These are phyloP conservation scores for Lecanicillium sp. DNA, from an alignment of 2,329 filamentous ascomycete species.

Conservation along the genomic window DNA sequence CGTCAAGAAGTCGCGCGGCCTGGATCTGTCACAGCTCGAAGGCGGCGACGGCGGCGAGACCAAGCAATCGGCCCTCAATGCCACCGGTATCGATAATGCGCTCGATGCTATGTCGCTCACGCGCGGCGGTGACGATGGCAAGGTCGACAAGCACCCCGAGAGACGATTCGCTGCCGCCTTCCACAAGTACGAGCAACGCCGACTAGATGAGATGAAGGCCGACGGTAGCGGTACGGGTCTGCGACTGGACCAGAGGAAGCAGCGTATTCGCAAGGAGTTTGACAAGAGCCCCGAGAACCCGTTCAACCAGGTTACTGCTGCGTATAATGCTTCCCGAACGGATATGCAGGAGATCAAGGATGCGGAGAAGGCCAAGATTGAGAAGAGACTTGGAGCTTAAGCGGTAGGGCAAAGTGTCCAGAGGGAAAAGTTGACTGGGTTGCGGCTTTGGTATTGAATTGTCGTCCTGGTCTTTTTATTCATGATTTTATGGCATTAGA, in stretches of 20 bases:
- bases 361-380: slow-evolving; percentile 64
- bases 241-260: slow-evolving; percentile 74
- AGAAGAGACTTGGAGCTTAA: slow-evolving; percentile 51
- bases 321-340: slow-evolving; percentile 70
- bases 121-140: slow-evolving; percentile 44
- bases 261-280: slow-evolving; percentile 83
- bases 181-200: slow-evolving; percentile 69
- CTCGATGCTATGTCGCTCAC: slow-evolving; percentile 74
- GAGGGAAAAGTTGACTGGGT: no score
- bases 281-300: slow-evolving; percentile 92
- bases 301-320: slow-evolving; percentile 74
- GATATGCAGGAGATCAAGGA: slow-evolving; percentile 61
- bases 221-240: slow-evolving; percentile 67
- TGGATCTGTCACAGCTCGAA: slow-evolving; percentile 71
- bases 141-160: slow-evolving; percentile 85
- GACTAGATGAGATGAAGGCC: slow-evolving; percentile 75
- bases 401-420: background rate
- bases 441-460: no score
- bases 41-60: slow-evolving; percentile 38
- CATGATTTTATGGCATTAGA: no score
- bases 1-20: slow-evolving; percentile 60
- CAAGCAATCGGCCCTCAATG: slow-evolving; percentile 60
- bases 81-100: slow-evolving; percentile 85
- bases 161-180: slow-evolving; percentile 80
- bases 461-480: no score